Base-by-base conservation (phyloP, 345 rosid genomes). In the Aquilaria malaccensis region DNA sequence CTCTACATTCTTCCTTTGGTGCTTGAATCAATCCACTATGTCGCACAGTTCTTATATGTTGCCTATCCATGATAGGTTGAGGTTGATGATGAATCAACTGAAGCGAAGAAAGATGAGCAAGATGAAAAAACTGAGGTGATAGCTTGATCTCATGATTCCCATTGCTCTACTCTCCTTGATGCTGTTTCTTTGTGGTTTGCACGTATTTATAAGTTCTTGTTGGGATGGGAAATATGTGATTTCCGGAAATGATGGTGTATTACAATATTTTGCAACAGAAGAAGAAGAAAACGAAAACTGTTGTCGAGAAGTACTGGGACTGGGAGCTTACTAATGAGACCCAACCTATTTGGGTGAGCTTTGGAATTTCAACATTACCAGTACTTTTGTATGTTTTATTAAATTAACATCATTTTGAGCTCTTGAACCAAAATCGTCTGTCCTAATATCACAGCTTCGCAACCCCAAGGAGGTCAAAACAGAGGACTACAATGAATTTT, bases 321-420 rank as follows among this genome's bases (percentile, higher is more conserved):
- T 94, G 97, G 99, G 96, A 88, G 60, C 92, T 86, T 29, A 74
- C 85, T 2, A 94, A 94, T 71, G 99, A 94, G 84, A 94, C 97
- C 5, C 96, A 94, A 63, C 99, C 99, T 56, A 78, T 94, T 59
- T 94, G 99, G 97, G 97, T 90, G 63, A 76, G 84, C 72, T 58
- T 31, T 66, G 63, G 59, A 59, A 65, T 46, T 65, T 14, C 30
- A 9, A 3, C 58, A 62, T 49, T n/a, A 49, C 14, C 37, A 56
- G 46, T 52, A 29, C 45, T 33, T 31, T 56, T 11, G 56, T 14
- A 32, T 32, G 7, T 50, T 50, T 6, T 75, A 22, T 9, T 33
- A 55, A 54, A 66, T 61, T 50, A 7, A 68, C 63, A 9, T 59
- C 31, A 46, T 56, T n/a, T 29, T 46, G 15, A 59, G 33, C 6